Conservation (phyloP, 139 green algal genomes). For the Tetraselmis chui region DNA sequence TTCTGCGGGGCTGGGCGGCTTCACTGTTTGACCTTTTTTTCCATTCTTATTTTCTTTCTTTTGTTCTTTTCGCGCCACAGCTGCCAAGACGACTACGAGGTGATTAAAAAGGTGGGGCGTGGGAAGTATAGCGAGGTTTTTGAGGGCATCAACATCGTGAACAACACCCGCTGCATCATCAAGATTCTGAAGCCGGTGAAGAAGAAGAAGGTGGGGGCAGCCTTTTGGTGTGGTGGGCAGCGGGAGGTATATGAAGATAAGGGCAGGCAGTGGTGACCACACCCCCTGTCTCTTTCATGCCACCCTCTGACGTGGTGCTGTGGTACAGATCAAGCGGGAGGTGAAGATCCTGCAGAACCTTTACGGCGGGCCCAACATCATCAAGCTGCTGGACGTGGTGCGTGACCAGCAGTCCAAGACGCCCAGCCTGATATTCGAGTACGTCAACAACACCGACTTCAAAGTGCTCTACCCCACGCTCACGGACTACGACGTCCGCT, state of each 20-base stretch:
- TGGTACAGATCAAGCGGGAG: conserved; percentile 85
- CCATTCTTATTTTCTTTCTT: too few species aligned
- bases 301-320: conserved; percentile 16
- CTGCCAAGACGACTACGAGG: conserved; percentile 92
- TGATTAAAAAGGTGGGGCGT: conserved; percentile 89
- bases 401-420: conserved; percentile 88
- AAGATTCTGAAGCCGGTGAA: conserved; percentile 99
- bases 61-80: conserved; percentile 29
- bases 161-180: conserved; percentile 81
- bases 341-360: conserved; percentile 98
- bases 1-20: too few species aligned
- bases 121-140: conserved; percentile 99
- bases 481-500: conserved; percentile 93
- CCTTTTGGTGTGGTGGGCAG: background rate
- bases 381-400: conserved; percentile 94
- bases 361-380: conserved; percentile 92
- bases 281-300: background rate
- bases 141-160: conserved; percentile 80
- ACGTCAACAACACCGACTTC: conserved; percentile 90
- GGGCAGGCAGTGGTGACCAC: background rate
- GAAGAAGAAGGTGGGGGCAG: conserved; percentile 82
- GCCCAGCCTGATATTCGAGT: conserved; percentile 94
- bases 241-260: too few species aligned
- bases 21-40: too few species aligned
- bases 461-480: conserved; percentile 96